Base-by-base conservation (phyloP, 768 basidiomycete species). In the Harrya chromipes region DNA sequence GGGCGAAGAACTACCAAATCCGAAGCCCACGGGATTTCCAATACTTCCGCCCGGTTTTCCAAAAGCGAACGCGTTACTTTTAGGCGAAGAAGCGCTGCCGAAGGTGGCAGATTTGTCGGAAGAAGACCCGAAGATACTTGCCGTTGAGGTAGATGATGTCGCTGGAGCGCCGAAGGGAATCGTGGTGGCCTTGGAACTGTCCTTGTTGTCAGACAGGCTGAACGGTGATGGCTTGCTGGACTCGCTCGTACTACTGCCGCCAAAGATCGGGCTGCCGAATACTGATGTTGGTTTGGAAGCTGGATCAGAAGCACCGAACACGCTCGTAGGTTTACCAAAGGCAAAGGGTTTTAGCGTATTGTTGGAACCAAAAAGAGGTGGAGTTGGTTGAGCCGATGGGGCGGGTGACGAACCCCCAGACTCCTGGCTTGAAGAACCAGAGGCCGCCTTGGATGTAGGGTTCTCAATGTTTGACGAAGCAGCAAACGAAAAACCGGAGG, bases 1-100 rank as follows among this genome's bases (percentile, higher is more conserved):
- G 14, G 61, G 34, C 9, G 57, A 54, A 24, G 61, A 48, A 35
- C 37, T 52, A 16, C 64, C 67, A 34, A 70, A 85, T 9, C 73
- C 74, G 54, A 85, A 85, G 6, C 83, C 83, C 8, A 84, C 80
- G 8, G 83, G 79, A 58, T 82, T 84, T 1, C 84, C 82, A 17
- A 84, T 73, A 56, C 74, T 80, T 46, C 81, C 81, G 13, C 47
- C 68, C 29, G 58, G 54, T 41, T 62, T 68, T 34, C 67, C 69
- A 26, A 71, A 68, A 2, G 55, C 29, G 44, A 70, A 69, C 2
- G 55, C 40, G 12, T 47, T 34, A 14, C 58, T 44, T 55, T 60
- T 68, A 1, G 62, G 54, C 11, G 53, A 54, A n/a, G 66, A 62
- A 39, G 57, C 58, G 20, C 57, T 60, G 16, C 69, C 67, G 43